A percentile compares a stretch with the other conserved stretches of the same genome.
Conservation (phyloP, 2,329 filamentous ascomycete species). For the Epicoccum nigrum region DNA sequence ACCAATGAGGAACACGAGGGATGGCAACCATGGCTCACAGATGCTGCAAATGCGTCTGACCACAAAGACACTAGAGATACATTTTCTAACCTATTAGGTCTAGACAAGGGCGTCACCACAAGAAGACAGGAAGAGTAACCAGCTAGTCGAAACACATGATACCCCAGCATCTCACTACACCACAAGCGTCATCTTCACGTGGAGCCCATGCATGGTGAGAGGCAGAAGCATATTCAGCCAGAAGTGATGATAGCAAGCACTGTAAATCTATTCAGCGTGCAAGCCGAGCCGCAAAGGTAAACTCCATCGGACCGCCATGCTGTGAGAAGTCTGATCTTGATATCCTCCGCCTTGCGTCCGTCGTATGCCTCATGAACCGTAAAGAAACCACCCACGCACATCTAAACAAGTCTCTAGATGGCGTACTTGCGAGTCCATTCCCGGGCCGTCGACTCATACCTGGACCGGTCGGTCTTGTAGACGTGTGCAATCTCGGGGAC, state of each 20-base stretch:
- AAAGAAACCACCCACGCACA: constrained; percentile 29
- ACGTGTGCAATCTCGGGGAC: constrained; percentile 99
- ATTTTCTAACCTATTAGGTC: background rate
- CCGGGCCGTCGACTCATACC: constrained; percentile 94
- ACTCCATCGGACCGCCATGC: constrained; percentile 40
- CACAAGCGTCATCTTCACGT: background rate
- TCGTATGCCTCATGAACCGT: constrained; percentile 33
- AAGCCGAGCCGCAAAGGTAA: constrained; percentile 36
- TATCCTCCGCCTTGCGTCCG: constrained; percentile 26
- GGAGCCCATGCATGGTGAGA: constrained; percentile 1
- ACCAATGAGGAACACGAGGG: background rate
- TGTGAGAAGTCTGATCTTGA: constrained; percentile 31
- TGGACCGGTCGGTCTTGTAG: constrained; percentile 97
- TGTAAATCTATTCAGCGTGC: constrained; percentile 41
- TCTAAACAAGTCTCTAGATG: constrained; percentile 63
- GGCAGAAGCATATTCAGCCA: constrained; percentile 33
- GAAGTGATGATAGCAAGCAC: constrained; percentile 42
- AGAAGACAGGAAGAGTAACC: background rate
- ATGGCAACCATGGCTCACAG: constrained; percentile 2
- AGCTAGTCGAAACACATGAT: background rate
- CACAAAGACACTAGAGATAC: constrained; percentile 1
- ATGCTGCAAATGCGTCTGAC: background rate
- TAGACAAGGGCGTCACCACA: background rate
- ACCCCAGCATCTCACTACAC: background rate
- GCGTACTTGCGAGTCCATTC: constrained; percentile 99